Percentiles rank a stretch among this genome's conserved stretches.
These are phyloP conservation scores for Poronia punctata DNA, from an alignment of 495 filamentous ascomycete species.

Conservation along the genomic window DNA sequence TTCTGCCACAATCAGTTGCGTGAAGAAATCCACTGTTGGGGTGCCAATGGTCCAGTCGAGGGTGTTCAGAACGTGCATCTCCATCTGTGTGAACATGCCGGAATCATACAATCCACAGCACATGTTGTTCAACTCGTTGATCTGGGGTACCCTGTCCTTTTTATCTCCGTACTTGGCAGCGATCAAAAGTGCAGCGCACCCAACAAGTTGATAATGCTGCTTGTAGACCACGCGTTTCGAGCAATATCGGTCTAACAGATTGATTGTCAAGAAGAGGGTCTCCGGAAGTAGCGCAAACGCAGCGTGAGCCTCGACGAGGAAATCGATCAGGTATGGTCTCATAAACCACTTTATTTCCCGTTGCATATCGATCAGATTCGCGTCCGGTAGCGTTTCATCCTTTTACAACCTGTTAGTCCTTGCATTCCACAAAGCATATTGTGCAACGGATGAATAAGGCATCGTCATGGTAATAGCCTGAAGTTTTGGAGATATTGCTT, in stretches of 20 bases:
- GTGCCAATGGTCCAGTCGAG: slow-evolving; percentile 93
- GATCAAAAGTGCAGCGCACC: slow-evolving; percentile 91
- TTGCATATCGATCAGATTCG: slow-evolving; percentile 96
- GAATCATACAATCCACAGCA: slow-evolving; percentile 98
- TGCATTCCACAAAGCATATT: slow-evolving; percentile 11
- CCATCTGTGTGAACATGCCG: slow-evolving; percentile 99
- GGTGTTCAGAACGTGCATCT: slow-evolving; percentile 99
- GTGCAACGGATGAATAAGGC: not conserved
- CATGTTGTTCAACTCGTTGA: slow-evolving; percentile 96
- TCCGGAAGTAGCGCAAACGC: slow-evolving; percentile 92
- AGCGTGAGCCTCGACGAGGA: slow-evolving; percentile 93
- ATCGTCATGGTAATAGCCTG: slow-evolving; percentile 1
- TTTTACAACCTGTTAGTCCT: slow-evolving; percentile 27
- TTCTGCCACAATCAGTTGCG: slow-evolving; percentile 62
- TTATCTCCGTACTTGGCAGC: slow-evolving; percentile 98
- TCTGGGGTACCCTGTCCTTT: slow-evolving; percentile 93
- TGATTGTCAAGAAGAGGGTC: slow-evolving; percentile 91
- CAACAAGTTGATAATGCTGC: slow-evolving; percentile 96
- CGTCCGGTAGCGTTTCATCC: slow-evolving; percentile 87
- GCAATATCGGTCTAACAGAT: slow-evolving; percentile 95
- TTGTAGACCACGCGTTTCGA: slow-evolving; percentile 98
- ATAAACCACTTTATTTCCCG: slow-evolving; percentile 99
- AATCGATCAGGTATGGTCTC: slow-evolving; percentile 96
- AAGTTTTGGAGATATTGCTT: slow-evolving; percentile 5
- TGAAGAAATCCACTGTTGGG: slow-evolving; percentile 88